phyloP scores from a whole-genome alignment of 805 yeast species.

The Ogataea philodendri region DNA sequence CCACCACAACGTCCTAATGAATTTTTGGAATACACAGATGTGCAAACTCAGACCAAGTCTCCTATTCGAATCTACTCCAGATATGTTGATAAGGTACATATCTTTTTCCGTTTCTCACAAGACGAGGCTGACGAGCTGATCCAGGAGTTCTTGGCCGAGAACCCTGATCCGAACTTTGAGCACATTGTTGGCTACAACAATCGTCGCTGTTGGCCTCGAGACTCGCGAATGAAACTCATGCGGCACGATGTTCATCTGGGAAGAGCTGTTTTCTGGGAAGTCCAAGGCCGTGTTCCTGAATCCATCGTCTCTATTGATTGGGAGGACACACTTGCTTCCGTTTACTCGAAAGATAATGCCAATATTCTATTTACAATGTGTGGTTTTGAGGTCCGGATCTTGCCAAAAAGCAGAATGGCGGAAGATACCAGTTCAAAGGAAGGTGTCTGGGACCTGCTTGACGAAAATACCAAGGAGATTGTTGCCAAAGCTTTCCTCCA shows the following conservation, averaged over 20 bases:
- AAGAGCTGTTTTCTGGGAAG: constrained; percentile 88
- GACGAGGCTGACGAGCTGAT: constrained; percentile 74
- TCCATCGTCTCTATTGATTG: constrained; percentile 72
- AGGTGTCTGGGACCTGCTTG: constrained; percentile 87
- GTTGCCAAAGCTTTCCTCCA: constrained; percentile 86
- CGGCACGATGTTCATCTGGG: constrained; percentile 91
- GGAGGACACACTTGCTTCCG: constrained; percentile 81
- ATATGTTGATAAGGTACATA: constrained; percentile 76
- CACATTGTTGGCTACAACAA: constrained; percentile 83
- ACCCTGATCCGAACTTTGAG: constrained; percentile 92
- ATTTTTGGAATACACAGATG: constrained; percentile 68
- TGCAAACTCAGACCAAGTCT: constrained; percentile 57
- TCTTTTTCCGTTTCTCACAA: constrained; percentile 70
- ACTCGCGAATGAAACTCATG: constrained; percentile 85
- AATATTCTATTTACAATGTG: constrained; percentile 86
- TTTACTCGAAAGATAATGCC: constrained; percentile 87
- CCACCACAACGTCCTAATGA: constrained; percentile 66
- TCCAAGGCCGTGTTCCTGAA: constrained; percentile 73
- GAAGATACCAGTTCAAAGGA: constrained; percentile 60
- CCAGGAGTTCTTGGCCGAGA: constrained; percentile 73
- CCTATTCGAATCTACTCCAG: constrained; percentile 83
- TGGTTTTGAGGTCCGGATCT: constrained; percentile 89
- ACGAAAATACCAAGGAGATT: constrained; percentile 71
- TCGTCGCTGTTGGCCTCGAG: constrained; percentile 93
- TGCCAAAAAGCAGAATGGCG: constrained; percentile 65